A percentile compares a stretch with the other conserved stretches of the same genome.
phyloP scores from a whole-genome alignment of 2,329 filamentous ascomycete species.

The Penicillium verrucosum region DNA sequence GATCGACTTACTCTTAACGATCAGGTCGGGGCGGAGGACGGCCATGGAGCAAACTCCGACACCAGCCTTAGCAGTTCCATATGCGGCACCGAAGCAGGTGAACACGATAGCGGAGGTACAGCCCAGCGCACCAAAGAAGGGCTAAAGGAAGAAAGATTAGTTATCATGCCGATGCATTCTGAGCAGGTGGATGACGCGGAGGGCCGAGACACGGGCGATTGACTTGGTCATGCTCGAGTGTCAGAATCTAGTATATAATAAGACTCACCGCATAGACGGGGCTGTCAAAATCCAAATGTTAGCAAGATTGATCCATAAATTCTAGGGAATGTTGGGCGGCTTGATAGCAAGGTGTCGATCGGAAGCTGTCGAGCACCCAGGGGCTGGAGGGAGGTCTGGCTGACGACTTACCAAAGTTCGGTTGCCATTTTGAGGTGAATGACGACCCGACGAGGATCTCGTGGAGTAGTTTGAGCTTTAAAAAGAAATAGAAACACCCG shows the following conservation, averaged over 20 bases:
- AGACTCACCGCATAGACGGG: constrained; percentile 97
- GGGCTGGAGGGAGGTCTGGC: constrained; percentile 30
- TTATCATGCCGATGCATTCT: background rate
- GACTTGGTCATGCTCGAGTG: constrained; percentile 12
- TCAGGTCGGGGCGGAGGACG: constrained; percentile 94
- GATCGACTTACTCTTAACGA: constrained; percentile 87
- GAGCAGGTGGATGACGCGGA: constrained; percentile 4
- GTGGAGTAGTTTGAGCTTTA: constrained; percentile 15
- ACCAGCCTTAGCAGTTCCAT: constrained; percentile 98
- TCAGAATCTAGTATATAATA: constrained; percentile 12
- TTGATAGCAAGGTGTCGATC: constrained; percentile 11
- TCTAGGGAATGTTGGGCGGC: background rate
- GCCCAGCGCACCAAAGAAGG: constrained; percentile 97
- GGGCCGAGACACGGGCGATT: constrained; percentile 9
- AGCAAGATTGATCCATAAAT: constrained; percentile 17
- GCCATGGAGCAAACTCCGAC: constrained; percentile 98
- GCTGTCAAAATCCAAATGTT: constrained; percentile 51
- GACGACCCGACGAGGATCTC: constrained; percentile 17
- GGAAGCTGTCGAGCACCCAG: constrained; percentile 33
- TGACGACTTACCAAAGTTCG: constrained; percentile 73
- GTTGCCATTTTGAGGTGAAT: constrained; percentile 62
- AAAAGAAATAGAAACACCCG: constrained; percentile 14
- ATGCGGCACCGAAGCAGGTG: constrained; percentile 93
- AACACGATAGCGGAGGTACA: constrained; percentile 94
- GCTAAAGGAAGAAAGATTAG: constrained; percentile 44